Evolutionary conservation across 1,284 basidiomycete genomes (phyloP).

Genomic region (Heterobasidion occidentale): DNA sequence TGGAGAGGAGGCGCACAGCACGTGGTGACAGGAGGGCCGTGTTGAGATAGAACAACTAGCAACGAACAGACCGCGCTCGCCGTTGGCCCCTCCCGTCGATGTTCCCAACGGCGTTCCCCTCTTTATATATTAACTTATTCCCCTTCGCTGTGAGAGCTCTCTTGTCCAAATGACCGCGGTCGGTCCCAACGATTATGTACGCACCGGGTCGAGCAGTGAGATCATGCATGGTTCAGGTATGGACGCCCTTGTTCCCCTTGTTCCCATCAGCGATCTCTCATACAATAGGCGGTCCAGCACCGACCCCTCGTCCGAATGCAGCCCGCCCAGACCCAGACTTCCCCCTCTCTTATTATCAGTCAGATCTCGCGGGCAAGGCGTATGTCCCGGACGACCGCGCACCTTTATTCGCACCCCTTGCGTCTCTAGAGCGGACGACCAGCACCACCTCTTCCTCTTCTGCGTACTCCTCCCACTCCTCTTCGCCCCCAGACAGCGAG

Average conservation of each 20-base stretch:
- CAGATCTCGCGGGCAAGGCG: slow-evolving; percentile 16
- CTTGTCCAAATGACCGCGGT: not conserved
- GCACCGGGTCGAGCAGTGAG: not conserved
- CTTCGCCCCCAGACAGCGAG: not conserved
- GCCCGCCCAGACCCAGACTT: slow-evolving; percentile 20
- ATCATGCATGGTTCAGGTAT: not conserved
- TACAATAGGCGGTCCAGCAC: not conserved
- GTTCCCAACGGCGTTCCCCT: too few relatives aligned
- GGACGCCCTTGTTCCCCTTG: not conserved
- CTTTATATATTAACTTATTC: not conserved
- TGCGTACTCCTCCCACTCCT: slow-evolving; percentile 1
- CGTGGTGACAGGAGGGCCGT: not conserved
- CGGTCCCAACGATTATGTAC: not conserved
- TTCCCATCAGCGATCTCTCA: not conserved
- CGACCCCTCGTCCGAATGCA: slow-evolving; percentile 4
- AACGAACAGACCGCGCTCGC: not conserved
- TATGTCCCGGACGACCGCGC: slow-evolving; percentile 13
- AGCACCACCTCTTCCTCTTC: slow-evolving; percentile 4
- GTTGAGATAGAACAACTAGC: too few relatives aligned
- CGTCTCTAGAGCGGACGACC: not conserved
- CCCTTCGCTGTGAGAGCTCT: not conserved
- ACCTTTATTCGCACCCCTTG: not conserved
- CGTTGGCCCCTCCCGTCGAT: too few relatives aligned
- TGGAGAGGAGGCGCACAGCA: not conserved
- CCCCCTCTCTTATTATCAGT: slow-evolving; percentile 30